Base-by-base conservation (phyloP, 805 yeast species). In the Pichia rugopelliculosa region DNA sequence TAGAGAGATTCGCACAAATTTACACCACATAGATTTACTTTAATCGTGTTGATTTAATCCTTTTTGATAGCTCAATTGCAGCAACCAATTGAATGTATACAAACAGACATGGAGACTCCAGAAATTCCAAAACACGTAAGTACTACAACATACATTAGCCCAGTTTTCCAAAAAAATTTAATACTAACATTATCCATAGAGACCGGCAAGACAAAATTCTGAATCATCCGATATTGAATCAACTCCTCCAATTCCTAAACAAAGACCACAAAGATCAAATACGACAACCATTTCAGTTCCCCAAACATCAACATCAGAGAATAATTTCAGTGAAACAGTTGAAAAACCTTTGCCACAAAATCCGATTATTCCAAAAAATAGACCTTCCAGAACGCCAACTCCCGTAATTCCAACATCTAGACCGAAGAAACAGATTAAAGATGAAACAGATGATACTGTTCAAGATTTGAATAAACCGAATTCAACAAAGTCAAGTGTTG, bases 121-220 rank as follows among this genome's bases (percentile, higher is more conserved):
- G 36, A 34, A 40, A 47, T 57, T 17, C 63, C 62, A 2, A 53
- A 42, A 40, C 56, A 49, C 36, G 60, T 59, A 52, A 26, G 65
- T 55, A 22, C 9, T 15, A 11, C 22, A 6, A 12, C 17, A 30
- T 30, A 6, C 18, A 15, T 3, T 15, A 15, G 5, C 9, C 10
- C n/a, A n/a, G n/a, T n/a, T n/a, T 30, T 30, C 21, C 9, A 23
- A 42, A 17, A 13, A 9, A n/a, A 13, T 17, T 18, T 11, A 24
- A 20, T 34, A 21, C 33, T 34, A 36, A 43, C 33, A 36, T 38
- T 12, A 6, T 10, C 11, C 9, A 13, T 17, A 46, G 49, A 46
- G 45, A 38, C 51, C 51, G 13, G 9, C 9, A 4, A 30, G 10
- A 30, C 34, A 30, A 30, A 30, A 15, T n/a, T 1, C 18, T 6